A percentile compares a stretch with the other conserved stretches of the same genome.
Conservation (phyloP, 495 filamentous ascomycete genomes). For the Hypoxylon rickii region DNA sequence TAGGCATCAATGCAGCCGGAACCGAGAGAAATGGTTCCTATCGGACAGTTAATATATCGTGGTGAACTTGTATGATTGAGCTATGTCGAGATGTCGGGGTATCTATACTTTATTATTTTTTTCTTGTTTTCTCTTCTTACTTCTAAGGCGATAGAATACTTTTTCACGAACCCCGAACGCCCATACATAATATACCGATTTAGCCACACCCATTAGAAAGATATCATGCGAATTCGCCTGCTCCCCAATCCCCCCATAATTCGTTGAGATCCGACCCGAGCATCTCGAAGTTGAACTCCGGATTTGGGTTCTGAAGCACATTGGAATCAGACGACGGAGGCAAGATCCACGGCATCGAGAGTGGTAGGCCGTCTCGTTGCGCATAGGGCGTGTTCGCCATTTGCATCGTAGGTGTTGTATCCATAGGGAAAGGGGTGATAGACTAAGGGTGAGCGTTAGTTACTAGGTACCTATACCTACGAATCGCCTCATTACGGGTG, state of each 20-base stretch:
- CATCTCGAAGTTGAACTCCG: conserved; percentile 40
- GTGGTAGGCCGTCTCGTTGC: conserved; percentile 29
- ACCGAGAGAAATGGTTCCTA: too few relatives aligned
- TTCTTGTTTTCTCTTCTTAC: too few relatives aligned
- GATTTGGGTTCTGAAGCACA: conserved; percentile 28
- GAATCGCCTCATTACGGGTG: too few relatives aligned
- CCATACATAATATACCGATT: background rate
- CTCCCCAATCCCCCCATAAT: conserved; percentile 39
- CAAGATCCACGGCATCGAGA: conserved; percentile 38
- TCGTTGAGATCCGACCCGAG: conserved; percentile 40
- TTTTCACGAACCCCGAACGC: conserved; percentile 3
- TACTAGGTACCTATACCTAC: too few relatives aligned
- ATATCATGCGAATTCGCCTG: conserved; percentile 23
- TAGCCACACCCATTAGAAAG: background rate
- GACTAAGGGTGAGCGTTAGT: conserved; percentile 25
- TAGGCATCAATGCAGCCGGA: too few relatives aligned
- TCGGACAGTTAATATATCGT: too few relatives aligned
- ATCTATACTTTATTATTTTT: too few relatives aligned
- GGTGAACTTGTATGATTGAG: too few relatives aligned
- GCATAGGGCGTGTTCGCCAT: conserved; percentile 19
- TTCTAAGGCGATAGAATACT: too few relatives aligned
- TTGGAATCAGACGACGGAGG: conserved; percentile 24
- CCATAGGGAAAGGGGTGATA: conserved; percentile 26
- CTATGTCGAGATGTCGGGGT: too few relatives aligned
- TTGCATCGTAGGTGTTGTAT: conserved; percentile 17